phyloP scores from a whole-genome alignment of 2,329 filamentous ascomycete genomes.

The Purpureocillium lavendulum region DNA sequence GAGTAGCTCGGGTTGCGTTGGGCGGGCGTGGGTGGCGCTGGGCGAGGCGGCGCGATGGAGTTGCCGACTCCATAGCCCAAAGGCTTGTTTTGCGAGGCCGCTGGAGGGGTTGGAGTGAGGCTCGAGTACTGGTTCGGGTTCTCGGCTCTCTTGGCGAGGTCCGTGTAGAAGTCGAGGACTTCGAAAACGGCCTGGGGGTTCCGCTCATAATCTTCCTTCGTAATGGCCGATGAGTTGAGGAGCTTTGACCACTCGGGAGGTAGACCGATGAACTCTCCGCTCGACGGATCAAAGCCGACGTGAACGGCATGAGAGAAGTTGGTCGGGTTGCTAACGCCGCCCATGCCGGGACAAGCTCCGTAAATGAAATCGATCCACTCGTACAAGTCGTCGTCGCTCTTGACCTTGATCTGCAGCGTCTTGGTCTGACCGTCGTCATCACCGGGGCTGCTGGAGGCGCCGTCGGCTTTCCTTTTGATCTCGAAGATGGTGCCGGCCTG shows the following conservation, averaged over 20 bases:
- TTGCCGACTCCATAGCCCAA: constrained; percentile 50
- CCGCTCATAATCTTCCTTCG: constrained; percentile 96
- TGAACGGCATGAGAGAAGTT: constrained; percentile 97
- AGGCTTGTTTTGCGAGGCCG: constrained; percentile 51
- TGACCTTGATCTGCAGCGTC: constrained; percentile 85
- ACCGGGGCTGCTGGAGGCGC: constrained; percentile 60
- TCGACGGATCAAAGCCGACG: constrained; percentile 93
- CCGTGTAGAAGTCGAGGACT: constrained; percentile 77
- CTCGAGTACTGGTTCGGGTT: constrained; percentile 62
- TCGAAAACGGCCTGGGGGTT: constrained; percentile 83
- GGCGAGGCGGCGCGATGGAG: constrained; percentile 60
- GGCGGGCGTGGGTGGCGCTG: constrained; percentile 37
- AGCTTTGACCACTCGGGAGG: constrained; percentile 97
- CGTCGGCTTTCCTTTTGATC: constrained; percentile 69
- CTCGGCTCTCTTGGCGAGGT: constrained; percentile 68
- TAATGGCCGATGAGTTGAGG: constrained; percentile 91
- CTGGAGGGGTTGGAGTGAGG: constrained; percentile 58
- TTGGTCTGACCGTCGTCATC: constrained; percentile 75
- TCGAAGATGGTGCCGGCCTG: constrained; percentile 89
- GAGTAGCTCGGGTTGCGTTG: constrained; percentile 37
- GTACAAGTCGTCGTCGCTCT: constrained; percentile 93
- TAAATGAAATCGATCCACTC: constrained; percentile 99
- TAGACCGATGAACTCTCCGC: constrained; percentile 87
- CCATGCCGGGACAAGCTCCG: constrained; percentile 92
- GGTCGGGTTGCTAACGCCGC: constrained; percentile 94